Percentiles rank a stretch among this genome's conserved stretches.
phyloP scores from a whole-genome alignment of 2,329 filamentous ascomycete genomes.

The Trichophyton simii region DNA sequence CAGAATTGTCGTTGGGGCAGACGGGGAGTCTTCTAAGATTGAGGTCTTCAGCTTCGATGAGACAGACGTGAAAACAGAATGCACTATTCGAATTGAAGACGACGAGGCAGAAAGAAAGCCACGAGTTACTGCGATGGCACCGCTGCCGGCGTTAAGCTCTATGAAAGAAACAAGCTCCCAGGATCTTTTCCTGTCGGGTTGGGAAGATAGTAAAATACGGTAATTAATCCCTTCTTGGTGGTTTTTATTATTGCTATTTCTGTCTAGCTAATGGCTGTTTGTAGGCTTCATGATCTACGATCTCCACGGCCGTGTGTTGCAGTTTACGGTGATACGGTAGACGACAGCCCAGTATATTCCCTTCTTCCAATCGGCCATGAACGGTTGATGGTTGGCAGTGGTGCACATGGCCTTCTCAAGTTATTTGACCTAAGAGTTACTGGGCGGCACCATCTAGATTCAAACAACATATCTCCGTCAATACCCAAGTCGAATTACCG shows the following conservation, averaged over 20 bases:
- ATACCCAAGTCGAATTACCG: slow-evolving; percentile 1
- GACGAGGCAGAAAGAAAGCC: slow-evolving; percentile 17
- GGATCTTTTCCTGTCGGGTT: slow-evolving; percentile 47
- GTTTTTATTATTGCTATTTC: neutral
- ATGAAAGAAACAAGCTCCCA: slow-evolving; percentile 25
- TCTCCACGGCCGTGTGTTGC: slow-evolving; percentile 36
- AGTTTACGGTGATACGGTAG: slow-evolving; percentile 44
- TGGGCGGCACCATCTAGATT: slow-evolving; percentile 22
- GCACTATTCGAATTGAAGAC: slow-evolving; percentile 28
- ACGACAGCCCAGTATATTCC: slow-evolving; percentile 47
- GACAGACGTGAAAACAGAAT: slow-evolving; percentile 30
- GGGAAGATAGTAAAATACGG: slow-evolving; percentile 44
- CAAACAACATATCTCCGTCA: slow-evolving; percentile 16
- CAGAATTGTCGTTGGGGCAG: slow-evolving; percentile 40
- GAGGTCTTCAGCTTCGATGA: slow-evolving; percentile 42
- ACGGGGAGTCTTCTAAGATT: slow-evolving; percentile 31
- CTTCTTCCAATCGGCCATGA: slow-evolving; percentile 45
- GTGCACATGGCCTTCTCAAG: slow-evolving; percentile 47
- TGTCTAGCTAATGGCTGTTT: neutral
- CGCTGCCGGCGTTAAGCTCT: slow-evolving; percentile 19
- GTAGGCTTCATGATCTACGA: slow-evolving; percentile 49
- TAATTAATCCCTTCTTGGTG: slow-evolving; percentile 12
- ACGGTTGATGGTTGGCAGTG: slow-evolving; percentile 44
- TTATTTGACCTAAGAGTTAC: slow-evolving; percentile 46
- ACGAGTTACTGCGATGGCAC: slow-evolving; percentile 27